Percentiles rank a stretch among this genome's conserved stretches.
Conservation (phyloP, 148 eudicot species). For the Rhododendron griersonianum region DNA sequence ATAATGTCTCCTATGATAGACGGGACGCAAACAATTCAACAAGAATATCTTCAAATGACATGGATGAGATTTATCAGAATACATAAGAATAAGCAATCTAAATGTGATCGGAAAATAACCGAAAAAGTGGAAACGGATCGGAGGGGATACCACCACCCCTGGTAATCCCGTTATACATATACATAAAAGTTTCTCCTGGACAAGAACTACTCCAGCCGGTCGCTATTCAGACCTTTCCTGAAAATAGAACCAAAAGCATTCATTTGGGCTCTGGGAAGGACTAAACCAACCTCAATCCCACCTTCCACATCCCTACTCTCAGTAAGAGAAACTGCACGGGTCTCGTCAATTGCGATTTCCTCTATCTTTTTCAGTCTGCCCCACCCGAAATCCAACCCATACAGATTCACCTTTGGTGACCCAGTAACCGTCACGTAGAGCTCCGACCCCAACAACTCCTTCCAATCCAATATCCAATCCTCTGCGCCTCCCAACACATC, state of each 20-base stretch:
- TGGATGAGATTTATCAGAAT: too few relatives aligned
- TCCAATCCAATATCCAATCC: slow-evolving; percentile 38
- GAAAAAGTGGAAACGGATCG: too few relatives aligned
- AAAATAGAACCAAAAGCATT: slow-evolving; percentile 19
- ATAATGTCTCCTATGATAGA: too few relatives aligned
- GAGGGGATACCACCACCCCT: too few relatives aligned
- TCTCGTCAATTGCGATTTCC: slow-evolving; percentile 32
- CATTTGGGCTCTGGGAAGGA: slow-evolving; percentile 30
- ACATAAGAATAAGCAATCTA: too few relatives aligned
- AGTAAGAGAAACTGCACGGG: slow-evolving; percentile 32
- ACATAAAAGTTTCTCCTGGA: too few relatives aligned
- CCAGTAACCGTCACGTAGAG: slow-evolving; percentile 41
- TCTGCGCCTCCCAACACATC: slow-evolving; percentile 30
- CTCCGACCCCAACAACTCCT: slow-evolving; percentile 21
- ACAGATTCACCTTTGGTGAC: slow-evolving; percentile 48
- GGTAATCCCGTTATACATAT: too few relatives aligned
- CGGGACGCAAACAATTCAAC: too few relatives aligned
- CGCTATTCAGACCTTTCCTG: neutral
- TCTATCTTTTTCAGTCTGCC: slow-evolving; percentile 43
- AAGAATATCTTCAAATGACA: too few relatives aligned
- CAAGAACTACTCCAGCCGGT: neutral
- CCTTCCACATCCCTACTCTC: slow-evolving; percentile 37
- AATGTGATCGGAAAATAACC: too few relatives aligned
- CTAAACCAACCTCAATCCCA: slow-evolving; percentile 52
- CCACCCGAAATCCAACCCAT: slow-evolving; percentile 56